A percentile compares a stretch with the other conserved stretches of the same genome.
Conservation (phyloP, 2,329 filamentous ascomycete genomes). For the Phaeoacremonium minimum region DNA sequence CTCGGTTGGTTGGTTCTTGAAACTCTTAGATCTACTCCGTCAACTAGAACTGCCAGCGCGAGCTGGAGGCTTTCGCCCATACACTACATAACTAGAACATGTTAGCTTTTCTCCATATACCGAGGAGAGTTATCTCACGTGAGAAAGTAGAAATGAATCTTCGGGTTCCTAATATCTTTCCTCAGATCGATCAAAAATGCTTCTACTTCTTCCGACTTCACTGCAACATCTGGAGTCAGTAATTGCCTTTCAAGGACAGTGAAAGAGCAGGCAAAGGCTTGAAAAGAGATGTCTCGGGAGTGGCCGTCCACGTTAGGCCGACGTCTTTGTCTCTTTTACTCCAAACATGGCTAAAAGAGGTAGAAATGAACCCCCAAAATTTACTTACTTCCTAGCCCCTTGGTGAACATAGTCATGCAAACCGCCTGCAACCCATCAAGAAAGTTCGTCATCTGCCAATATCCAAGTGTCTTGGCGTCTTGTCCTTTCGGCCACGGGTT, state of each 20-base stretch:
- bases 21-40: too few relatives aligned
- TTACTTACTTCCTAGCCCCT: conserved; percentile 18
- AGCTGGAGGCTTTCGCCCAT: conserved; percentile 8
- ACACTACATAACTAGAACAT: conserved; percentile 13
- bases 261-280: too few relatives aligned
- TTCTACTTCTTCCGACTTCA: conserved; percentile 18
- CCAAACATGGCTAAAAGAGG: too few relatives aligned
- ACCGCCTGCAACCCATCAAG: conserved; percentile 19
- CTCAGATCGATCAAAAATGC: conserved; percentile 14
- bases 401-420: conserved; percentile 17
- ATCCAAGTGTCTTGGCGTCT: conserved; percentile 18
- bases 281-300: too few relatives aligned
- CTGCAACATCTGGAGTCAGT: too few relatives aligned
- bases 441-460: conserved; percentile 23
- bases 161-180: conserved; percentile 12
- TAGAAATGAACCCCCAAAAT: too few relatives aligned
- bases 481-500: conserved; percentile 22
- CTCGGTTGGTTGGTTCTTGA: too few relatives aligned
- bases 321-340: too few relatives aligned
- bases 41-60: too few relatives aligned
- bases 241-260: too few relatives aligned
- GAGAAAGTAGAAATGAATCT: conserved; percentile 15
- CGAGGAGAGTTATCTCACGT: conserved; percentile 8
- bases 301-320: too few relatives aligned
- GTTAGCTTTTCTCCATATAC: not conserved